Evolutionary conservation across 345 rosid species (phyloP), one percentile per base, ranked within the genome.

Genomic region (Cardiospermum halicacabum): DNA sequence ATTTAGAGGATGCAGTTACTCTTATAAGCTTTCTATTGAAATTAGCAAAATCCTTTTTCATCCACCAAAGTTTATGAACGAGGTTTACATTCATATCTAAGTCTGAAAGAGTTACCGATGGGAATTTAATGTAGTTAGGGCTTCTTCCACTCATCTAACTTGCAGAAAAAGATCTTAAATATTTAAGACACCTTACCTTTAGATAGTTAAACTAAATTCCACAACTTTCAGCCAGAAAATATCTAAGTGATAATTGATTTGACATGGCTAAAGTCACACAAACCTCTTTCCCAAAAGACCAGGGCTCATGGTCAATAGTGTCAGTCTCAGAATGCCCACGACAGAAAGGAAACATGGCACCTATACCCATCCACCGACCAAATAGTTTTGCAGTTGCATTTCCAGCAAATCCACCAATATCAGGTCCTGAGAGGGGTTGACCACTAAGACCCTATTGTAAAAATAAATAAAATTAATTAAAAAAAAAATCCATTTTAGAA

Each of bases 261-360:
- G 27, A 36, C 2, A 34, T 22, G 16, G 40, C 42, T 19, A 58
- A 51, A 26, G 30, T 28, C 58, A 65, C 51, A 69, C 80, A 70
- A 72, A 86, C 98, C 98, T 92, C 93, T 82, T 84, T 84, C 50
- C 98, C 98, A 13, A 92, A 92, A 21, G 96, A 89, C 98, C 98
- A 92, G 32, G 98, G 98, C 67, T 92, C 98, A 62, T 92, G 96
- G 56, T 89, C 86, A 72, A 28, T 72, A 36, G 96, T 85, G 60
- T 69, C 86, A 9, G 58, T 70, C 80, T 85, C 96, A 45, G 91
- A 69, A 78, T 92, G 98, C 8, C 93, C 98, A 65, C 96, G 96
- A 47, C 91, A 87, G 67, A 92, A 92, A 15, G 98, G 96, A 71
- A 92, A 88, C 93, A 92, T 78, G 47, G 98, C 85, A 64, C 96